A percentile compares a stretch with the other conserved stretches of the same genome.
Conservation (phyloP, 2,329 filamentous ascomycete species). For the Neocucurbitaria cava region DNA sequence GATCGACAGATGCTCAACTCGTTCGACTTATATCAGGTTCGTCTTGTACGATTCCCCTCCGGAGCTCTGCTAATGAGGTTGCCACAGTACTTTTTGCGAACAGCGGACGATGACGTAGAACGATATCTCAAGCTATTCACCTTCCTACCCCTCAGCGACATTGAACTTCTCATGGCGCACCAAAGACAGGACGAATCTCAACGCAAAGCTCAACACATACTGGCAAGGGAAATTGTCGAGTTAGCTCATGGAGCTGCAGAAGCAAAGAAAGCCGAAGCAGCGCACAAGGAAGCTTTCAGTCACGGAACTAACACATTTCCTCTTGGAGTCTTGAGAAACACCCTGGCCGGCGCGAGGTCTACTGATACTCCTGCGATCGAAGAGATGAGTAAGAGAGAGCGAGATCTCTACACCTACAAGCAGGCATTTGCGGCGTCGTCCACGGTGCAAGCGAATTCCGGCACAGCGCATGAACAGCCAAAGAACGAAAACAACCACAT, state of each 20-base stretch:
- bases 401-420: slow-evolving; percentile 32
- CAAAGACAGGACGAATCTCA: slow-evolving; percentile 73
- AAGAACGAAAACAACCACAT: slow-evolving; percentile 61
- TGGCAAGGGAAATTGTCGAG: slow-evolving; percentile 82
- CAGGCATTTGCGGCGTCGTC: slow-evolving; percentile 30
- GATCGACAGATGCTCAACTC: slow-evolving; percentile 79
- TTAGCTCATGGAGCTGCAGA: slow-evolving; percentile 75
- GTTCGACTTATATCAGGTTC: slow-evolving; percentile 82
- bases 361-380: background rate
- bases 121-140: slow-evolving; percentile 87
- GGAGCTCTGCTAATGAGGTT: background rate
- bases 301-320: slow-evolving; percentile 40
- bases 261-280: slow-evolving; percentile 67
- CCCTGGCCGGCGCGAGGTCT: slow-evolving; percentile 14
- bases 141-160: slow-evolving; percentile 77
- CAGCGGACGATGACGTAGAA: slow-evolving; percentile 81
- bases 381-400: slow-evolving; percentile 16
- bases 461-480: slow-evolving; percentile 18
- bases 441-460: slow-evolving; percentile 13
- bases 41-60: slow-evolving; percentile 11
- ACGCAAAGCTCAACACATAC: slow-evolving; percentile 79
- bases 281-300: slow-evolving; percentile 59
- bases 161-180: slow-evolving; percentile 70
- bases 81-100: slow-evolving; percentile 79
- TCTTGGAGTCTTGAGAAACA: slow-evolving; percentile 31